These are phyloP conservation scores for Pythium chondricola DNA, from an alignment of 352 stramenopile species.

Conservation along the genomic window DNA sequence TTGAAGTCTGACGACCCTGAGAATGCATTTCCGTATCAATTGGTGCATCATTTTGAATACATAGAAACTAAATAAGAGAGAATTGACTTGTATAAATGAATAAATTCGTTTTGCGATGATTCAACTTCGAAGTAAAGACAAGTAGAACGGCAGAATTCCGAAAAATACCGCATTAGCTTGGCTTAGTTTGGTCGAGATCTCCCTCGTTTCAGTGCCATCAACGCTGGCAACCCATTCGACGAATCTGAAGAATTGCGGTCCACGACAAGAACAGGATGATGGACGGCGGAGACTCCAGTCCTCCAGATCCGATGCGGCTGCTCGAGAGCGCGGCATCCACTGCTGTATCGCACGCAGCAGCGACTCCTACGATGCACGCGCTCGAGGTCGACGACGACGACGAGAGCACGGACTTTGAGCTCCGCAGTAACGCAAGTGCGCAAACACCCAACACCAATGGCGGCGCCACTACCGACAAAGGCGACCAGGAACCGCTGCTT, in stretches of 20 bases:
- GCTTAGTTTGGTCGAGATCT: no score
- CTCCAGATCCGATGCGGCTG: constrained; percentile 3
- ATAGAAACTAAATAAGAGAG: neutral
- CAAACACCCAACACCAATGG: neutral
- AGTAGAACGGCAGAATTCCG: neutral
- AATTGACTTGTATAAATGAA: no score
- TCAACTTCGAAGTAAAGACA: neutral
- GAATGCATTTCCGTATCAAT: neutral
- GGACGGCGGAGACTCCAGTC: constrained; percentile 9
- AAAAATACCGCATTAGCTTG: neutral
- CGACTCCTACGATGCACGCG: neutral
- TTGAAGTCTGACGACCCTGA: neutral
- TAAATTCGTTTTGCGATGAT: no score
- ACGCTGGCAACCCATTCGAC: no score
- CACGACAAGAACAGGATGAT: no score
- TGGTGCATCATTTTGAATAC: neutral
- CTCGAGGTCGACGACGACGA: constrained; percentile 5
- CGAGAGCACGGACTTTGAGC: neutral
- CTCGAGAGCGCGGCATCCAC: constrained; percentile 5
- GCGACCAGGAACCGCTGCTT: neutral
- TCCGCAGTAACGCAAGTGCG: neutral
- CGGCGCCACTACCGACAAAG: neutral
- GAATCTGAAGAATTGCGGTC: no score
- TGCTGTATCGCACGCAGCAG: neutral
- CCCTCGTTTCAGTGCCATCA: no score